Evolutionary conservation across 1,284 basidiomycete species (phyloP).

Genomic region (Ganoderma meredithae): DNA sequence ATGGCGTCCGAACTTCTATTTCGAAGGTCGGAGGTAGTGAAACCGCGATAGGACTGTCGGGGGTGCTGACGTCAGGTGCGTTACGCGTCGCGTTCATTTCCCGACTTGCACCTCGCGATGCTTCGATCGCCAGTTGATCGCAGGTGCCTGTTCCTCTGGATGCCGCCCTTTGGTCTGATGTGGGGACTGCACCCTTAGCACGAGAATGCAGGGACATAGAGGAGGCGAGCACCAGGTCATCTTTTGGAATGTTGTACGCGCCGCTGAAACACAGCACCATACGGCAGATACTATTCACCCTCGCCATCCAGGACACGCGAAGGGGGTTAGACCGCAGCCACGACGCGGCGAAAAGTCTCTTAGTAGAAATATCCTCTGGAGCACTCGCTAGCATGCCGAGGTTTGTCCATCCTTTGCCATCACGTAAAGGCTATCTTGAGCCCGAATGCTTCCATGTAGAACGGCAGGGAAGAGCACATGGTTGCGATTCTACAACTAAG

Average conservation of each 20-base stretch:
- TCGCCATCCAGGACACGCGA: neutral
- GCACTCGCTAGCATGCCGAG: constrained; percentile 17
- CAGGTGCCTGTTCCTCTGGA: neutral
- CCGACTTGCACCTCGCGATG: too few species aligned
- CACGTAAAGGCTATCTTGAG: neutral
- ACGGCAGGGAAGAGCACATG: constrained; percentile 3
- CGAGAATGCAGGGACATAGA: constrained; percentile 2
- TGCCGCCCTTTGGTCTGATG: neutral
- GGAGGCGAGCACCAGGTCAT: neutral
- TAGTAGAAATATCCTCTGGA: constrained; percentile 15
- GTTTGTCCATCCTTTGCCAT: constrained; percentile 17
- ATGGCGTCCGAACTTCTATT: constrained; percentile 1
- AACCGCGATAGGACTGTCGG: neutral
- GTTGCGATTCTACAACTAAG: neutral
- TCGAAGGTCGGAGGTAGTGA: neutral
- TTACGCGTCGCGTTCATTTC: neutral
- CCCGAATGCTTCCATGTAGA: constrained; percentile 1
- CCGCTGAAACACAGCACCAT: neutral
- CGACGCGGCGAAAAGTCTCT: constrained; percentile 3
- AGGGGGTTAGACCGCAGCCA: neutral
- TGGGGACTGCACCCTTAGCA: neutral
- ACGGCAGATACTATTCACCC: constrained; percentile 1
- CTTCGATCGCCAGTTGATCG: too few species aligned
- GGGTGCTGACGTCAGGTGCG: neutral
- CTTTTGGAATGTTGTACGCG: neutral